phyloP scores from a whole-genome alignment of 129 eudicot species.

The Lactuca sativa region DNA sequence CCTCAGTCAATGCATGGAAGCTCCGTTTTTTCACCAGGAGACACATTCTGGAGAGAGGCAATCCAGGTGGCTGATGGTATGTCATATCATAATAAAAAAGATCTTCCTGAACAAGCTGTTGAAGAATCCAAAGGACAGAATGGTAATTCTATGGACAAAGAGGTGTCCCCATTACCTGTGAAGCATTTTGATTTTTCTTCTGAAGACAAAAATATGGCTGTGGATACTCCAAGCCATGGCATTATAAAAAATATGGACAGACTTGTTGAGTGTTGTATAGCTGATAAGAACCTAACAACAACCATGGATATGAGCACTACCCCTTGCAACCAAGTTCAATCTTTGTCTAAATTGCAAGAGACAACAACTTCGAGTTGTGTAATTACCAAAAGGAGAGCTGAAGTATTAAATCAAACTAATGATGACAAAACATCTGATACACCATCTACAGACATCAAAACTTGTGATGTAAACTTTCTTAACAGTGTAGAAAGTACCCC shows the following conservation, averaged over 20 bases:
- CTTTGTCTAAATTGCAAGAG: slow-evolving; percentile 31
- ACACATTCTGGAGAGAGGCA: slow-evolving; percentile 95
- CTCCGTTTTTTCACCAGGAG: slow-evolving; percentile 92
- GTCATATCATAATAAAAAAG: slow-evolving; percentile 35
- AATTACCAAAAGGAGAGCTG: slow-evolving; percentile 34
- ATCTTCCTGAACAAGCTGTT: background rate
- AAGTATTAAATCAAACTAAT: slow-evolving; percentile 21
- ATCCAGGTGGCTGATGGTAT: slow-evolving; percentile 81
- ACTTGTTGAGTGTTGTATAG: too few relatives aligned
- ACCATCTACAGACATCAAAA: slow-evolving; percentile 33
- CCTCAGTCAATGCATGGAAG: slow-evolving; percentile 80
- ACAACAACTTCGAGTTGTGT: slow-evolving; percentile 27
- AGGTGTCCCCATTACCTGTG: slow-evolving; percentile 82
- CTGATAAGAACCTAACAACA: too few relatives aligned
- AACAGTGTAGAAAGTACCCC: slow-evolving; percentile 60
- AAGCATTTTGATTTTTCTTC: slow-evolving; percentile 85
- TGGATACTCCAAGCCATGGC: slow-evolving; percentile 18
- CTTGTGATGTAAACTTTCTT: slow-evolving; percentile 14
- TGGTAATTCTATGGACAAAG: slow-evolving; percentile 43
- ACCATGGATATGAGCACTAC: slow-evolving; percentile 7
- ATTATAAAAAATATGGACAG: slow-evolving; percentile 19
- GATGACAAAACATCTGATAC: slow-evolving; percentile 35
- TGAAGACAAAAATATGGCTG: slow-evolving; percentile 53
- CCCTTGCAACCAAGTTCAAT: slow-evolving; percentile 28
- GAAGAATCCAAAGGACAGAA: slow-evolving; percentile 17